These are phyloP conservation scores for Acarospora socialis DNA, from an alignment of 2,329 filamentous ascomycete species.

Conservation along the genomic window DNA sequence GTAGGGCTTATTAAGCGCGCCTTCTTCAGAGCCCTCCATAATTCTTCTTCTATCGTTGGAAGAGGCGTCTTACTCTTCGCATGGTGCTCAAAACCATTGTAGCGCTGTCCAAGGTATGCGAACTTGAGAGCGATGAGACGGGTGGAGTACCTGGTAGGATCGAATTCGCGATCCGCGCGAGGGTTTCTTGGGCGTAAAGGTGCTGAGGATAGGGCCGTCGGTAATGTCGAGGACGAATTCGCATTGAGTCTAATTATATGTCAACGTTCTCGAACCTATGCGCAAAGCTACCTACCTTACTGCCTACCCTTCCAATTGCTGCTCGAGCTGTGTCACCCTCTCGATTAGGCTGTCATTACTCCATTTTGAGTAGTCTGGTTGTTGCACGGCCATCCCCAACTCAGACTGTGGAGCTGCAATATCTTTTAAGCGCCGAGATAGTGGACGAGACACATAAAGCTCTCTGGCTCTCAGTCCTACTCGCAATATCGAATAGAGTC, in stretches of 20 bases:
- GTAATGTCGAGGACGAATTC: constrained; percentile 7
- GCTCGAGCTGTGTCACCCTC: constrained; percentile 54
- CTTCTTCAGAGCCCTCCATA: constrained; percentile 83
- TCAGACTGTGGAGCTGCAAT: too few species aligned
- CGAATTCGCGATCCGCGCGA: constrained; percentile 39
- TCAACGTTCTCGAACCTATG: constrained; percentile 6
- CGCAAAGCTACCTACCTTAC: constrained; percentile 17
- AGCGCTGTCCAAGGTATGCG: constrained; percentile 79
- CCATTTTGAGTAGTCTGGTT: constrained; percentile 50
- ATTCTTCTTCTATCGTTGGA: constrained; percentile 78
- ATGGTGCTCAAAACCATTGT: constrained; percentile 88
- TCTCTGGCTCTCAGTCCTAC: too few species aligned
- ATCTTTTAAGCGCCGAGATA: too few species aligned
- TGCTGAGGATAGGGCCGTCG: constrained; percentile 3
- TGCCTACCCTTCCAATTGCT: constrained; percentile 42
- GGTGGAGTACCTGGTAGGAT: constrained; percentile 68
- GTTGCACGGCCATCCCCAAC: background rate
- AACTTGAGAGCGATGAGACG: constrained; percentile 83
- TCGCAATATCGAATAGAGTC: too few species aligned
- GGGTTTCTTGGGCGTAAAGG: constrained; percentile 8
- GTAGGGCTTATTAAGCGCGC: constrained; percentile 63
- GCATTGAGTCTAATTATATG: too few species aligned
- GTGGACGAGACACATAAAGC: too few species aligned
- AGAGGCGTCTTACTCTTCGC: constrained; percentile 51
- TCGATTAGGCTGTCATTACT: constrained; percentile 52